Evolutionary conservation across 305 asterid genomes (phyloP).

Genomic region (Fraxinus paxiana): DNA sequence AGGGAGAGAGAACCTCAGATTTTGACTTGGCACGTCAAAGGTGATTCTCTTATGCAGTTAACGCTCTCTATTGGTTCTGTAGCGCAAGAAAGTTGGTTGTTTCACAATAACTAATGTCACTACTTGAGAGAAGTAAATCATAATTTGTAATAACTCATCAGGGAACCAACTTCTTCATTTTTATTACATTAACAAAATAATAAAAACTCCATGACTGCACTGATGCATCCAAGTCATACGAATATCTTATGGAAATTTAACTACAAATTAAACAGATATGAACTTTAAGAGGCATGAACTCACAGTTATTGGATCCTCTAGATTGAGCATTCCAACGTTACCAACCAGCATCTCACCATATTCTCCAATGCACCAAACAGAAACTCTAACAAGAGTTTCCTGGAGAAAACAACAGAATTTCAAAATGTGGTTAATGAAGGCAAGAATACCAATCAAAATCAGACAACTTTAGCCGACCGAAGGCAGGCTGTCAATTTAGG

Average conservation of each 20-base stretch:
- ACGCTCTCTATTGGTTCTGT: not conserved
- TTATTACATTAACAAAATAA: not conserved
- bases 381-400: slow-evolving; percentile 92
- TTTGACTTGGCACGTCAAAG: not conserved
- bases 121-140: not conserved
- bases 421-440: slow-evolving; percentile 14
- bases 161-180: not conserved
- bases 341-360: slow-evolving; percentile 83
- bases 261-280: not conserved
- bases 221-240: slow-evolving; percentile 9
- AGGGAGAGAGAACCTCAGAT: not conserved
- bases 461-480: not conserved
- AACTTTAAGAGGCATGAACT: slow-evolving; percentile 39
- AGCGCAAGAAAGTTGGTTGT: not conserved
- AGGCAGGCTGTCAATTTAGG: not conserved
- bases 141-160: not conserved
- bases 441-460: not conserved
- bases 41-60: not conserved
- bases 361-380: slow-evolving; percentile 98
- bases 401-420: slow-evolving; percentile 30
- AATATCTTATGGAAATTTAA: slow-evolving; percentile 7
- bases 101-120: not conserved
- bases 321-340: slow-evolving; percentile 67
- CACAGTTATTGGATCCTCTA: slow-evolving; percentile 84
- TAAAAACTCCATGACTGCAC: slow-evolving; percentile 4